phyloP scores from a whole-genome alignment of 345 rosid species.

The Salix udensis region DNA sequence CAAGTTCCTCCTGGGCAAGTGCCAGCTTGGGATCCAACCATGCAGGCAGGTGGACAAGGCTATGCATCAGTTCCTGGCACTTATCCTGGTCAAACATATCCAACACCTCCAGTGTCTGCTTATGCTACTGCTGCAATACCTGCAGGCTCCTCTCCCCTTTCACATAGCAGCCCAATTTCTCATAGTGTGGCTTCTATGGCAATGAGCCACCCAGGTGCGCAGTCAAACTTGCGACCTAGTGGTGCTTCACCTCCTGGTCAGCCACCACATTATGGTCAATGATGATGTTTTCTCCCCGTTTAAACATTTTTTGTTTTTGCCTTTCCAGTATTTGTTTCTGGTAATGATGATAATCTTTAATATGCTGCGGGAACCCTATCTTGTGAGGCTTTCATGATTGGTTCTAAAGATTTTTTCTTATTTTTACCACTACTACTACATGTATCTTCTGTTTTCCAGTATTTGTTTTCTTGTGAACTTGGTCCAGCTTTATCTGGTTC shows the following conservation, averaged over 20 bases:
- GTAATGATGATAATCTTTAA: background rate
- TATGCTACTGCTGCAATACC: conserved; percentile 31
- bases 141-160: conserved; percentile 32
- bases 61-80: conserved; percentile 32
- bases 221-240: conserved; percentile 27
- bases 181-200: conserved; percentile 18
- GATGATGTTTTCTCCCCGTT: conserved; percentile 8
- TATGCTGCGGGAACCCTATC: background rate
- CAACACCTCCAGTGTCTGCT: conserved; percentile 16
- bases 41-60: conserved; percentile 30
- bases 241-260: conserved; percentile 36
- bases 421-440: background rate
- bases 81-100: conserved; percentile 34
- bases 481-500: background rate
- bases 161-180: conserved; percentile 25
- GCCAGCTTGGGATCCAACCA: conserved; percentile 44
- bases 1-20: conserved; percentile 40
- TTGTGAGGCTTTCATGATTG: background rate
- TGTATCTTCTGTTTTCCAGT: background rate
- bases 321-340: background rate
- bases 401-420: background rate
- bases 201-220: conserved; percentile 36
- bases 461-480: background rate
- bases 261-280: conserved; percentile 40
- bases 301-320: background rate